A percentile compares a stretch with the other conserved stretches of the same genome.
phyloP scores from a whole-genome alignment of 257 asterid genomes.

The Rubia yunnanensis region DNA sequence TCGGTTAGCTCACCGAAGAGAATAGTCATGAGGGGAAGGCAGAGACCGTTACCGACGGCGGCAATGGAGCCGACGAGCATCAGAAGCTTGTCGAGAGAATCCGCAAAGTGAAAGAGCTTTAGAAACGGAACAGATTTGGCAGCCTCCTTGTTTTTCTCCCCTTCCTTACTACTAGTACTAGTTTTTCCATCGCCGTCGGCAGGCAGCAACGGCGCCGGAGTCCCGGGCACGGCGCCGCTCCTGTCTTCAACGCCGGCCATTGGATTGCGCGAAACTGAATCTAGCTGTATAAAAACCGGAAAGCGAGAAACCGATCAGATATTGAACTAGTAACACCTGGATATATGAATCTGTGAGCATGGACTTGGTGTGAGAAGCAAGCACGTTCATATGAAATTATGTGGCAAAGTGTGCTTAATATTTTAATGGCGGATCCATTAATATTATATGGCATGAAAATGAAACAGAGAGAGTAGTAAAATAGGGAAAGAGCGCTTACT shows the following conservation, averaged over 20 bases:
- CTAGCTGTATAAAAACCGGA: not conserved
- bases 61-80: constrained; percentile 57
- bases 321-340: too few relatives aligned
- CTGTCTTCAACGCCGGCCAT: not conserved
- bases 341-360: not conserved
- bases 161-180: constrained; percentile 4
- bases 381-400: too few relatives aligned
- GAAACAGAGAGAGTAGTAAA: not conserved
- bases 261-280: not conserved
- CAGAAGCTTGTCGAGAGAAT: constrained; percentile 42
- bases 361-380: not conserved
- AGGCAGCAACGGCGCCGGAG: not conserved
- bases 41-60: constrained; percentile 63
- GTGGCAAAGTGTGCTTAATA: too few relatives aligned
- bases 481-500: not conserved
- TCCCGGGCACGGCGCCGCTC: not conserved
- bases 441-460: not conserved
- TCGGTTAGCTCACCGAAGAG: constrained; percentile 63
- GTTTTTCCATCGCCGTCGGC: not conserved
- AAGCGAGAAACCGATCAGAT: not conserved
- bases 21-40: constrained; percentile 63
- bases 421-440: too few relatives aligned
- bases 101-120: constrained; percentile 69
- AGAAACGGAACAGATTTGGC: constrained; percentile 42
- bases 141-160: constrained; percentile 11